Evolutionary conservation across 176 grass and related monocot genomes (phyloP).

Genomic region (Bromus sterilis): DNA sequence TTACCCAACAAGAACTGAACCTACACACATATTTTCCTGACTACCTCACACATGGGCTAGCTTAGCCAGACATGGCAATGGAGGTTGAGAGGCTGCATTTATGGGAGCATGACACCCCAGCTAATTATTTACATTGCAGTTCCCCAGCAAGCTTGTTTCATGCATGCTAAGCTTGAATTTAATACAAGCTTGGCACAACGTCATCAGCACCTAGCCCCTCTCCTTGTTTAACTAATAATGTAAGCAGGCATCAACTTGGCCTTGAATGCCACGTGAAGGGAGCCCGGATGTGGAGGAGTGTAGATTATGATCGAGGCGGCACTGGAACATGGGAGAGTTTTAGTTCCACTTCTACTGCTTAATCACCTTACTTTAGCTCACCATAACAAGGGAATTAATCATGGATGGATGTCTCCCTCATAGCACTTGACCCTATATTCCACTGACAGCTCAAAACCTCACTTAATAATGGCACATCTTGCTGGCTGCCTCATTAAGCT

Average conservation of each 20-base stretch:
- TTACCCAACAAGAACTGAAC: background rate
- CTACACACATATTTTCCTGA: background rate
- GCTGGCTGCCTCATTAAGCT: constrained; percentile 9
- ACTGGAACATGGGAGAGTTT: background rate
- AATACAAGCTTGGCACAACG: constrained; percentile 5
- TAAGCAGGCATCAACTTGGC: constrained; percentile 34
- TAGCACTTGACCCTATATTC: background rate
- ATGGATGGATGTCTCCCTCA: background rate
- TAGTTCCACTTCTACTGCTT: background rate
- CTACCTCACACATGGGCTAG: background rate
- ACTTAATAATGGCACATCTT: background rate
- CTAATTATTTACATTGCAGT: constrained; percentile 1
- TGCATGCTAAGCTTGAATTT: background rate
- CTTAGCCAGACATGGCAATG: background rate
- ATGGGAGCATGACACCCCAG: background rate
- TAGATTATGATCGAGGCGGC: constrained; percentile 2
- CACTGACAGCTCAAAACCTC: constrained; percentile 22
- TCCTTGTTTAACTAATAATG: constrained; percentile 18
- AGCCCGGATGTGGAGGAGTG: constrained; percentile 1
- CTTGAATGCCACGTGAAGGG: constrained; percentile 53
- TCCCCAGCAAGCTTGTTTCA: background rate
- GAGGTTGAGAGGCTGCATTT: background rate
- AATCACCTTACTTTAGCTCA: background rate
- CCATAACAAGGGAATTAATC: background rate
- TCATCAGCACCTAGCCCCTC: background rate